Conservation (phyloP, 176 grass and related monocot genomes). For the Areca catechu region DNA sequence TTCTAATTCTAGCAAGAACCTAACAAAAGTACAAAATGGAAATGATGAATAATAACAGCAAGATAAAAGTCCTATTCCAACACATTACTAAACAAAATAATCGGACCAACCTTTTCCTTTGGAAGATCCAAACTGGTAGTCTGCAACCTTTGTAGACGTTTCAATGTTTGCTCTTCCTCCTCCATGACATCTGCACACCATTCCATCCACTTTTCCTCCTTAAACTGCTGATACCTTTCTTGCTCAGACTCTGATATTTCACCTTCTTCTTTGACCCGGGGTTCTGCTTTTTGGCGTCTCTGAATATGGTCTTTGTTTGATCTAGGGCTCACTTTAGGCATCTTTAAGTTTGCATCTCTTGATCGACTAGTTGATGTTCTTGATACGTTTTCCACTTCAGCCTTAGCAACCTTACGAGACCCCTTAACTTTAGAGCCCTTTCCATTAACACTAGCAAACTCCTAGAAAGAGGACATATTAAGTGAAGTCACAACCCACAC, state of each 20-base stretch:
- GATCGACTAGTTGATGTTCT: conserved; percentile 36
- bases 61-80: conserved; percentile 8
- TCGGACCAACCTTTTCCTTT: conserved; percentile 74
- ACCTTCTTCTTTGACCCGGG: conserved; percentile 92
- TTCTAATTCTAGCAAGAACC: conserved; percentile 97
- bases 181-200: conserved; percentile 96
- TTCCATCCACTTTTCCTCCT: conserved; percentile 98
- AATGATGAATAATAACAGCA: conserved; percentile 6
- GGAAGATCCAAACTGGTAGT: conserved; percentile 94
- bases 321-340: conserved; percentile 46
- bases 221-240: conserved; percentile 61
- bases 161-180: conserved; percentile 86
- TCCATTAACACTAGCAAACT: conserved; percentile 67
- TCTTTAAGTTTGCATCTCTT: conserved; percentile 37
- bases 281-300: conserved; percentile 62
- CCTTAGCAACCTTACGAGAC: conserved; percentile 39
- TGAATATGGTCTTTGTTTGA: conserved; percentile 39
- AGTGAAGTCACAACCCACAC: neutral
- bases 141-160: conserved; percentile 80
- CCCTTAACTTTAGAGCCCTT: conserved; percentile 58
- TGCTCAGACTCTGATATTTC: conserved; percentile 98
- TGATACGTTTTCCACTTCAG: conserved; percentile 38
- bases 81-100: conserved; percentile 1
- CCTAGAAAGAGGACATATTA: conserved; percentile 38
- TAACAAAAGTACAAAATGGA: conserved; percentile 27